These are phyloP conservation scores for Favolaschia claudopus DNA, from an alignment of 768 basidiomycete species.

Conservation along the genomic window DNA sequence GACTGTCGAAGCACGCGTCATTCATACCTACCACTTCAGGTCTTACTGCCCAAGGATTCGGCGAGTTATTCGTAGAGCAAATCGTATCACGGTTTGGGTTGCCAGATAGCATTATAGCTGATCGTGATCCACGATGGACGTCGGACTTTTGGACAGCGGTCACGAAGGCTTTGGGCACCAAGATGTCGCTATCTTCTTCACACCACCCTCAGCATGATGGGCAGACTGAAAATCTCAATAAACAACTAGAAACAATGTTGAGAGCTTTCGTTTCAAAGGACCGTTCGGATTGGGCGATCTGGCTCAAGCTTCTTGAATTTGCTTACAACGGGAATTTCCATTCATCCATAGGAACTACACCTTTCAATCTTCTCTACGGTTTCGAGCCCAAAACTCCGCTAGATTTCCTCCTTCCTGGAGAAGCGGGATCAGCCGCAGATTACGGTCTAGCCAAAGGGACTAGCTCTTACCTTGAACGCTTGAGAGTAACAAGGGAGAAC, in stretches of 20 bases:
- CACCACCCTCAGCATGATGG: too few relatives aligned
- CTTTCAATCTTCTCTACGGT: background rate
- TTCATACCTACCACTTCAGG: constrained; percentile 10
- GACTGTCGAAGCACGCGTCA: constrained; percentile 2
- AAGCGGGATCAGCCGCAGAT: too few relatives aligned
- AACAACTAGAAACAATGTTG: background rate
- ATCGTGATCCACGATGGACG: constrained; percentile 8
- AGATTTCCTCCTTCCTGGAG: background rate
- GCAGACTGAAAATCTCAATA: too few relatives aligned
- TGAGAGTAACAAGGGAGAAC: too few relatives aligned
- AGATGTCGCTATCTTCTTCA: too few relatives aligned
- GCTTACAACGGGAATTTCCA: background rate
- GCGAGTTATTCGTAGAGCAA: background rate
- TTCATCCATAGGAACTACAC: background rate
- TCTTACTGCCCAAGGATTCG: background rate
- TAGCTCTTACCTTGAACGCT: too few relatives aligned
- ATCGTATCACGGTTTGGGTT: constrained; percentile 4
- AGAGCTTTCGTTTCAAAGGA: background rate
- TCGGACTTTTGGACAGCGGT: constrained; percentile 1
- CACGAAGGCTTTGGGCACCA: too few relatives aligned
- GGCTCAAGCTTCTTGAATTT: background rate
- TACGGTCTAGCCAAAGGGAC: too few relatives aligned
- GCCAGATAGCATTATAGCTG: constrained; percentile 2
- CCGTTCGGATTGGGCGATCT: background rate
- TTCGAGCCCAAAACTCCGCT: background rate